These are phyloP conservation scores for Cajanus cajan DNA, from an alignment of 306 rosid species.

Conservation along the genomic window DNA sequence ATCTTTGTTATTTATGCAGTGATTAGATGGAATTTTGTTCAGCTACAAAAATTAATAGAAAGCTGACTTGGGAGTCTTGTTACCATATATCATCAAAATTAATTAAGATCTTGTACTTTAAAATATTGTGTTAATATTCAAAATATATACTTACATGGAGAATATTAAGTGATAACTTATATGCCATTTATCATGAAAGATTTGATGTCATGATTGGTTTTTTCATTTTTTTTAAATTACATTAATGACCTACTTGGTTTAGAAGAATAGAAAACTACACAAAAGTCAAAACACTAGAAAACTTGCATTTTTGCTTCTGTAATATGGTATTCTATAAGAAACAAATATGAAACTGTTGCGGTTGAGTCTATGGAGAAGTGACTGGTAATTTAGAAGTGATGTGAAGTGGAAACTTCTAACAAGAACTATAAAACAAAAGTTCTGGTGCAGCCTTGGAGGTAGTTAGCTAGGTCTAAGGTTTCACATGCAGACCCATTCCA, in stretches of 20 bases:
- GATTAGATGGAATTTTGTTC: not conserved
- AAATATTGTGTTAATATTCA: not conserved
- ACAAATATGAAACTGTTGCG: not conserved
- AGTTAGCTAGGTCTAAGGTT: not conserved
- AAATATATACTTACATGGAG: too few species aligned
- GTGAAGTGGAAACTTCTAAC: not conserved
- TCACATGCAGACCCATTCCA: not conserved
- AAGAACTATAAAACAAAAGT: not conserved
- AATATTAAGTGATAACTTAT: not conserved
- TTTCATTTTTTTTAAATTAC: not conserved
- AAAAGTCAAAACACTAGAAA: not conserved
- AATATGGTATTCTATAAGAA: not conserved
- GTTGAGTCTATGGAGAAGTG: not conserved
- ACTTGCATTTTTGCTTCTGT: not conserved
- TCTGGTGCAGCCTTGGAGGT: not conserved
- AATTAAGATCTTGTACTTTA: not conserved
- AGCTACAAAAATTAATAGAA: not conserved
- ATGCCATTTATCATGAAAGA: not conserved
- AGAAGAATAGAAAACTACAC: not conserved
- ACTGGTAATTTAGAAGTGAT: not conserved
- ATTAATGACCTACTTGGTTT: not conserved
- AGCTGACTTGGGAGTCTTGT: not conserved
- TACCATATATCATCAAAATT: not conserved
- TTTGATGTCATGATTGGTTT: not conserved
- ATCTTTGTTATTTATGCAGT: not conserved